Conservation (phyloP, 148 eudicot species). For the Pharnaceum exiguum region DNA sequence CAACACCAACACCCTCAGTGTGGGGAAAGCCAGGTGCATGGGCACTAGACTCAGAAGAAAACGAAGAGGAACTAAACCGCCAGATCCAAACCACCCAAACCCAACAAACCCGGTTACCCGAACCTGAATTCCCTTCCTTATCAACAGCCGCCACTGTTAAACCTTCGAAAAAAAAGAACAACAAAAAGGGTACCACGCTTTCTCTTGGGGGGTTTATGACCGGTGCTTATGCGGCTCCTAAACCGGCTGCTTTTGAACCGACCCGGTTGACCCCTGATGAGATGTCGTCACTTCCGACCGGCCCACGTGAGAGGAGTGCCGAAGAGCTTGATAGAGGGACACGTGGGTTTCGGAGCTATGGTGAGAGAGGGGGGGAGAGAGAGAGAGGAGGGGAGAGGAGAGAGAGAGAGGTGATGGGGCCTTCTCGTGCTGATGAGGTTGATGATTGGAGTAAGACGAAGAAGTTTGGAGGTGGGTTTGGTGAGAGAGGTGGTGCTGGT, state of each 20-base stretch:
- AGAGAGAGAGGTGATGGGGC: conserved; percentile 25
- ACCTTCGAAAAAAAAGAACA: too few species aligned
- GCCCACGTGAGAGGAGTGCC: conserved; percentile 72
- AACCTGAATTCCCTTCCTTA: too few species aligned
- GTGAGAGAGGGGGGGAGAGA: conserved; percentile 27
- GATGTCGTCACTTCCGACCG: conserved; percentile 59
- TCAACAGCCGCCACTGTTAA: too few species aligned
- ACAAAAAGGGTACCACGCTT: too few species aligned
- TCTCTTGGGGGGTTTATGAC: too few species aligned
- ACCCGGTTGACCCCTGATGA: conserved; percentile 39
- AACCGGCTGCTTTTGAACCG: conserved; percentile 5
- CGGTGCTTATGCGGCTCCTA: too few species aligned
- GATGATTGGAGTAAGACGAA: conserved; percentile 85
- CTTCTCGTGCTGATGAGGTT: conserved; percentile 81
- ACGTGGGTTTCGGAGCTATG: conserved; percentile 52
- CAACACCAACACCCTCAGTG: conserved; percentile 69
- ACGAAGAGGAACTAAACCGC: conserved; percentile 55
- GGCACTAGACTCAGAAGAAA: conserved; percentile 90
- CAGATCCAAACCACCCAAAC: too few species aligned
- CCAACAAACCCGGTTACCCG: too few species aligned
- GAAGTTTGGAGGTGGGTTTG: conserved; percentile 37
- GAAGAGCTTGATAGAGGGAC: conserved; percentile 74
- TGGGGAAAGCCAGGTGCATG: conserved; percentile 90
- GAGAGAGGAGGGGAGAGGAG: conserved; percentile 34
- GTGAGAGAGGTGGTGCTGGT: conserved; percentile 44